Conservation (phyloP, 305 asterid genomes). For the Fraxinus floribunda region DNA sequence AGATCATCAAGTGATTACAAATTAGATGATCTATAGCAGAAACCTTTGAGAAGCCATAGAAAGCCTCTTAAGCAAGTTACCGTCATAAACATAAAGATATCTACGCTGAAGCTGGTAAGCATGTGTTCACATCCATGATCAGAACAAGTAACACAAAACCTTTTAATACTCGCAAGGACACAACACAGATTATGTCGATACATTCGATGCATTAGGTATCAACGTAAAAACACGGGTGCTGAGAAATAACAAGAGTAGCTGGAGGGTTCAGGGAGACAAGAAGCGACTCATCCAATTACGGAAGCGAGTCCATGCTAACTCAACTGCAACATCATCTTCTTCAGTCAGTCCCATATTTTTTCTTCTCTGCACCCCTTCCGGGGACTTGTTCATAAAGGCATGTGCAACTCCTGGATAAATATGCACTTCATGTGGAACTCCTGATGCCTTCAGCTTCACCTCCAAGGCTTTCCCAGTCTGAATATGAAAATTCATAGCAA, state of each 20-base stretch:
- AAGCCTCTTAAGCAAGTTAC: neutral
- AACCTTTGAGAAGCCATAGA: neutral
- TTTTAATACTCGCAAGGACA: neutral
- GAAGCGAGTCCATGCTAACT: conserved; percentile 84
- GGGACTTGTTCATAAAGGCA: conserved; percentile 88
- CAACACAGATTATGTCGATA: neutral
- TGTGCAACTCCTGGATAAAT: conserved; percentile 73
- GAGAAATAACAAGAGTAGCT: neutral
- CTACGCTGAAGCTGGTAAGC: neutral
- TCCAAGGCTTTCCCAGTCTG: conserved; percentile 83
- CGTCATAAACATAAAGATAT: neutral
- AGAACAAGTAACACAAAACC: neutral
- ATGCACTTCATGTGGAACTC: conserved; percentile 76
- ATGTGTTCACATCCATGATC: neutral
- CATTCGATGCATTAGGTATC: neutral
- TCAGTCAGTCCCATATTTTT: conserved; percentile 74
- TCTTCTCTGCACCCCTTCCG: conserved; percentile 70
- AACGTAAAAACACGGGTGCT: neutral
- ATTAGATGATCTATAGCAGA: neutral
- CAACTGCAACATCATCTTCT: conserved; percentile 66
- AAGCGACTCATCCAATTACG: conserved; percentile 72
- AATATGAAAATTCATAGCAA: conserved; percentile 13
- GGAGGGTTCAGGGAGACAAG: conserved; percentile 44
- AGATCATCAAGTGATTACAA: neutral
- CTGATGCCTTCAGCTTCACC: conserved; percentile 75